Conservation (phyloP, 306 rosid species). For the Begonia peltatifolia region DNA sequence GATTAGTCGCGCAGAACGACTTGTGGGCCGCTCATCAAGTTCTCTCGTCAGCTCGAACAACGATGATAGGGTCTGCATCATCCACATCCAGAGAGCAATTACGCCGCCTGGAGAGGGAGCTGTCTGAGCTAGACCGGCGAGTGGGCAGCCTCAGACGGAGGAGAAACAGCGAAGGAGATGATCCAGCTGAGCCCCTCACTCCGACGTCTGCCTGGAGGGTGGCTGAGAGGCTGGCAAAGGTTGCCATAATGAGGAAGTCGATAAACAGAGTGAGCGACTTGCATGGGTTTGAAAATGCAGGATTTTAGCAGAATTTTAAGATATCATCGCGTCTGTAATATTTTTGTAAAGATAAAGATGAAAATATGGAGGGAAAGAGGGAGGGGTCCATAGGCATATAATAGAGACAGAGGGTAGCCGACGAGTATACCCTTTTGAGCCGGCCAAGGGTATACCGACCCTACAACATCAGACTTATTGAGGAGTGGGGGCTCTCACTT, state of each 20-base stretch:
- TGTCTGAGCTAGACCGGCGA: constrained; percentile 39
- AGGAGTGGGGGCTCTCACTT: too few species aligned
- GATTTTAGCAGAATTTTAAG: constrained; percentile 38
- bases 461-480: too few species aligned
- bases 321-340: too few species aligned
- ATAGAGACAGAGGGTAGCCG: constrained; percentile 39
- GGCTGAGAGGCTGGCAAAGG: constrained; percentile 87
- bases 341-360: neutral
- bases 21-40: constrained; percentile 46
- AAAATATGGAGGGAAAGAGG: constrained; percentile 1
- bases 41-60: constrained; percentile 64
- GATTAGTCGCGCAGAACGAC: constrained; percentile 36
- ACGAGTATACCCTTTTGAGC: constrained; percentile 54
- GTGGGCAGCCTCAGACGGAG: constrained; percentile 17
- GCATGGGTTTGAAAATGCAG: constrained; percentile 95
- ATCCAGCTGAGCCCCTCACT: constrained; percentile 64
- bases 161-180: neutral
- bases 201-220: constrained; percentile 98
- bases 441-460: constrained; percentile 5
- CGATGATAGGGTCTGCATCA: constrained; percentile 35
- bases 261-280: constrained; percentile 95
- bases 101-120: constrained; percentile 54
- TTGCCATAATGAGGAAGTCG: constrained; percentile 90
- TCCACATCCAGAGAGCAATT: constrained; percentile 26
- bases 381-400: constrained; percentile 32